Evolutionary conservation across 805 yeast genomes (phyloP).

Genomic region (Zygosaccharomyces bisporus): DNA sequence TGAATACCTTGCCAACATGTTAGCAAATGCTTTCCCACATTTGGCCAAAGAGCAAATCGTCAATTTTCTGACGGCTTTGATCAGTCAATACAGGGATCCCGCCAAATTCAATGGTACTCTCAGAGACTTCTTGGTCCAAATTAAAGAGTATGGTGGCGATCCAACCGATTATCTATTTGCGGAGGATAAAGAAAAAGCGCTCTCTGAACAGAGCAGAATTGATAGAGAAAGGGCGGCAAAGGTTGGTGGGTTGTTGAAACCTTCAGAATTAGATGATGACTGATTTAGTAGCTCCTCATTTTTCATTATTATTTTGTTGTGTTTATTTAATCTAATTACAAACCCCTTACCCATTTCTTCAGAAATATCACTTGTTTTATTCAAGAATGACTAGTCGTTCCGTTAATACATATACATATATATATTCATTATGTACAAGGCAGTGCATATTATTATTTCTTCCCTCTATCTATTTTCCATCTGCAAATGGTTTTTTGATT

Average conservation of each 20-base stretch:
- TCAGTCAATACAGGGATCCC: constrained; percentile 68
- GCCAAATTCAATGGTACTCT: constrained; percentile 74
- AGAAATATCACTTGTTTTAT: not conserved
- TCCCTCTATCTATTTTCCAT: not conserved
- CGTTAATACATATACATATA: not conserved
- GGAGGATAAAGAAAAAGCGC: constrained; percentile 82
- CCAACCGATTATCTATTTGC: constrained; percentile 91
- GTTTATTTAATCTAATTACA: constrained; percentile 4
- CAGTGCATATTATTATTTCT: not conserved
- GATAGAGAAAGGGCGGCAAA: constrained; percentile 79
- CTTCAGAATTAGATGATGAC: constrained; percentile 87
- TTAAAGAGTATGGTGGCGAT: constrained; percentile 93
- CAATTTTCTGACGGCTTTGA: constrained; percentile 74
- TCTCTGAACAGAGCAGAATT: constrained; percentile 59
- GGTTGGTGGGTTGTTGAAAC: constrained; percentile 92
- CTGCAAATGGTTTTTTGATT: constrained; percentile 41
- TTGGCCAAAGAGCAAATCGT: constrained; percentile 77
- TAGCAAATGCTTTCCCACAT: constrained; percentile 89
- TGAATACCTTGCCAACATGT: constrained; percentile 76
- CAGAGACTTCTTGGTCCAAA: constrained; percentile 94
- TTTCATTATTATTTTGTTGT: constrained; percentile 5
- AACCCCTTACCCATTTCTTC: not conserved
- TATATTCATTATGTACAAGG: constrained; percentile 4
- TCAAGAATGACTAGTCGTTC: not conserved
- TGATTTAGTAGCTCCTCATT: constrained; percentile 9